Conservation (phyloP, 257 asterid species). For the Solanum sejunctum region DNA sequence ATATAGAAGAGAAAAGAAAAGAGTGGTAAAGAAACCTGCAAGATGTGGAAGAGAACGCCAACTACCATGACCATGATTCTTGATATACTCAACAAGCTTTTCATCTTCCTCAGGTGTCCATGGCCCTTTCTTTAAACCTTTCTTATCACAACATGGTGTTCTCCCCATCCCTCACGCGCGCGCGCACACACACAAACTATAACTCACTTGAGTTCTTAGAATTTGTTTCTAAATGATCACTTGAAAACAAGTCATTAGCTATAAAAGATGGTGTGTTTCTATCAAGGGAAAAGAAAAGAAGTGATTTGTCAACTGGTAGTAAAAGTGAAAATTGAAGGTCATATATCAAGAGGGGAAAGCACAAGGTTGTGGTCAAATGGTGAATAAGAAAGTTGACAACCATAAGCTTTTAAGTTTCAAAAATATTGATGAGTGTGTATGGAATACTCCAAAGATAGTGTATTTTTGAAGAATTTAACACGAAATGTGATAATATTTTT, state of each 20-base stretch:
- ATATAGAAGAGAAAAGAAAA: not conserved
- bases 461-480: too few species aligned
- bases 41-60: slow-evolving; percentile 82
- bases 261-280: not conserved
- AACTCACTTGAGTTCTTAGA: not conserved
- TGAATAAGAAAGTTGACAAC: not conserved
- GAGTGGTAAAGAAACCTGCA: slow-evolving; percentile 38
- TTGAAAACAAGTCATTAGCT: not conserved
- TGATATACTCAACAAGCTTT: slow-evolving; percentile 51
- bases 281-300: not conserved
- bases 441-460: too few species aligned
- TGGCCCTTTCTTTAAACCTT: slow-evolving; percentile 84
- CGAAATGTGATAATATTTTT: rapidly evolving
- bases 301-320: not conserved
- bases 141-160: slow-evolving; percentile 88
- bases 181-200: not conserved
- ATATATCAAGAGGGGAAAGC: not conserved
- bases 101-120: slow-evolving; percentile 95
- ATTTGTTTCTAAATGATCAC: not conserved
- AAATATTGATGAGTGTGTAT: not conserved
- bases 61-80: slow-evolving; percentile 73
- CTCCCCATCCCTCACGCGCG: slow-evolving; percentile 49
- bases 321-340: not conserved
- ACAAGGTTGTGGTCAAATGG: not conserved
- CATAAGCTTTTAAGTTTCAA: not conserved